Evolutionary conservation across 1,284 basidiomycete genomes (phyloP).

Genomic region (Pseudomicrostroma phylloplanum): DNA sequence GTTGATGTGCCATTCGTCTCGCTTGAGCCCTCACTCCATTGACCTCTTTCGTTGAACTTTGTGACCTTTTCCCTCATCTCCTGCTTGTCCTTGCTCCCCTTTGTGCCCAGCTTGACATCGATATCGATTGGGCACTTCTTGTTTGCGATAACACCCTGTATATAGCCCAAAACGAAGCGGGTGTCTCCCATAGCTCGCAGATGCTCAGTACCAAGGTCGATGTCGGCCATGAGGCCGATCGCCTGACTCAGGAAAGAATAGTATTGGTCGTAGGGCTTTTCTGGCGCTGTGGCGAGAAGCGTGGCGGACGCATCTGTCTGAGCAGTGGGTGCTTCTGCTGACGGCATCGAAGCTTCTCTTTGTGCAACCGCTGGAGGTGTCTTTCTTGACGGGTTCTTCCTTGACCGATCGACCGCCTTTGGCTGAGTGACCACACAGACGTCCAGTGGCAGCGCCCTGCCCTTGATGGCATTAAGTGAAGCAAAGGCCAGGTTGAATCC

Average conservation of each 20-base stretch:
- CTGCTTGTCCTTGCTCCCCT: constrained; percentile 26
- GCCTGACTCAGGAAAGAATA: constrained; percentile 84
- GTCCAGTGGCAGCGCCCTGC: constrained; percentile 67
- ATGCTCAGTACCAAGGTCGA: constrained; percentile 69
- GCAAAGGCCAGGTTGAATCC: constrained; percentile 55
- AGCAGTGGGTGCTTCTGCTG: not conserved
- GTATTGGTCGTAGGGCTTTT: constrained; percentile 49
- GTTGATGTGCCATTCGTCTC: constrained; percentile 9
- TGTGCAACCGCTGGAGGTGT: not conserved
- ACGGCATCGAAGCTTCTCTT: not conserved
- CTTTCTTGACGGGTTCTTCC: constrained; percentile 4
- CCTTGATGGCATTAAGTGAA: constrained; percentile 80
- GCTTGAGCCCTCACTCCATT: not conserved
- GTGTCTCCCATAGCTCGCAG: constrained; percentile 88
- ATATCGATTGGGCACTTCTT: constrained; percentile 35
- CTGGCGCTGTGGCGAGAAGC: constrained; percentile 20
- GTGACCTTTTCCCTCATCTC: constrained; percentile 37
- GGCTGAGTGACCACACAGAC: constrained; percentile 71
- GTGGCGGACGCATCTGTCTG: constrained; percentile 16
- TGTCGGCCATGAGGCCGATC: constrained; percentile 82
- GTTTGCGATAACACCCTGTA: constrained; percentile 54
- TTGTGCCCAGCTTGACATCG: constrained; percentile 36
- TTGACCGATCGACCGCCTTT: constrained; percentile 50
- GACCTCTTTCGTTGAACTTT: constrained; percentile 13
- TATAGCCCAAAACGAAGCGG: constrained; percentile 76